Base-by-base conservation (phyloP, 805 yeast genomes). In the Brettanomyces naardenensis region DNA sequence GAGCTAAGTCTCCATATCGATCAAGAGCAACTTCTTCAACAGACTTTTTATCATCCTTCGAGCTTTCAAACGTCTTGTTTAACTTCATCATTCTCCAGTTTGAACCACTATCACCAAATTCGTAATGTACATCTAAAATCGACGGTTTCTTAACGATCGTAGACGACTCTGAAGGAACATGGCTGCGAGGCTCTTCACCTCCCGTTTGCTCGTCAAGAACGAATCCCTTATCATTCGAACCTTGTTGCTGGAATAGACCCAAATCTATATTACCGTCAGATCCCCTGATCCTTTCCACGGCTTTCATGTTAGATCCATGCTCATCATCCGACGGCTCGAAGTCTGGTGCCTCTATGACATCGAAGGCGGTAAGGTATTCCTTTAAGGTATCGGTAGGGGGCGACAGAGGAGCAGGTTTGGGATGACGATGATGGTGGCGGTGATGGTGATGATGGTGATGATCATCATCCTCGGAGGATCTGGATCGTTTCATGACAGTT, bases 1-100 rank as follows among this genome's bases (percentile, higher is more conserved):
- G 40, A 4, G 39, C 32, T 13, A 58, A 33, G 26, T 48, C 46
- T 2, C 60, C 61, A 38, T 55, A 60, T 31, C 54, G 30, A 33
- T 55, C 52, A 19, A 48, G 27, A 3, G 62, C 65, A n/a, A 46
- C 33, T 3, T 51, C 51, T 27, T 56, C 57, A 3, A 48, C 38
- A 4, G 44, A 29, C 19, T 15, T 30, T 5, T 19, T 14, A 11
- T 9, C 5, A 7, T n/a, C 10, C 17, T 26, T 31, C 5, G 20
- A 18, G 11, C 3, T n/a, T 15, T 33, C 29, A 6, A 33, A 10
- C 1, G 54, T 35, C 19, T 52, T 53, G 5, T 48, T 36, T 17
- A 63, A 46, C 43, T 63, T 64, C 46, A 59, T 59, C 61, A 59
- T 52, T 28, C 66, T 42, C 68, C 68, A 63, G n/a, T 40, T 44